Conservation (phyloP, 1,284 basidiomycete genomes). For the Volvariella surrecta region DNA sequence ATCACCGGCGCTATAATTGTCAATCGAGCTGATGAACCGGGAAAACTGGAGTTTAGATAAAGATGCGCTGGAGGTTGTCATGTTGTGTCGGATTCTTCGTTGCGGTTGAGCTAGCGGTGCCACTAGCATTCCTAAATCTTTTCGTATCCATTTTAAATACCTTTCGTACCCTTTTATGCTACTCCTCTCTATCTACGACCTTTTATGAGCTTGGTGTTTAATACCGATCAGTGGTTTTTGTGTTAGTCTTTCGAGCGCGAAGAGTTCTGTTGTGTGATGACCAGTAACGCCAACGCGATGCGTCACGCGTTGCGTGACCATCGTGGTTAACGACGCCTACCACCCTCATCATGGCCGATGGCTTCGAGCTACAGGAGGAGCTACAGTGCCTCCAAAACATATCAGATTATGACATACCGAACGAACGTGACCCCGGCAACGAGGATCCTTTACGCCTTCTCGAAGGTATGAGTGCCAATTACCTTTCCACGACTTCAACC, state of each 20-base stretch:
- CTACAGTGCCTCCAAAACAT: slow-evolving; percentile 55
- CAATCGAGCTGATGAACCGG: neutral
- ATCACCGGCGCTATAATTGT: slow-evolving; percentile 17
- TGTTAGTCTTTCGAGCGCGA: too few relatives aligned
- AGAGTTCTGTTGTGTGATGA: too few relatives aligned
- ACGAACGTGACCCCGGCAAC: slow-evolving; percentile 51
- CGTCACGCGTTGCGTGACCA: slow-evolving; percentile 7
- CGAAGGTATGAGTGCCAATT: slow-evolving; percentile 14
- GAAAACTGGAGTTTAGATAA: too few relatives aligned
- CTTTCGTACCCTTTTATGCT: too few relatives aligned
- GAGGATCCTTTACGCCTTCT: slow-evolving; percentile 33
- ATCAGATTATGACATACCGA: slow-evolving; percentile 48
- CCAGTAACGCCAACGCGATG: neutral
- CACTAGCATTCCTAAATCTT: too few relatives aligned
- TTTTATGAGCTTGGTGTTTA: too few relatives aligned
- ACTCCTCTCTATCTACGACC: too few relatives aligned
- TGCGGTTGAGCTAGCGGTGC: too few relatives aligned
- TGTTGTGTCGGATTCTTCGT: too few relatives aligned
- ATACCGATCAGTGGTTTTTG: too few relatives aligned
- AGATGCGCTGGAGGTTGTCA: too few relatives aligned
- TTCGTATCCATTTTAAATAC: too few relatives aligned
- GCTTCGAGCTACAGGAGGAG: slow-evolving; percentile 74
- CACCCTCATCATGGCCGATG: slow-evolving; percentile 15
- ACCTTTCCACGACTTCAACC: neutral
- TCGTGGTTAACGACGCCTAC: slow-evolving; percentile 5